Evolutionary conservation across 495 filamentous ascomycete species (phyloP).

Genomic region (Rostrohypoxylon terebratum): DNA sequence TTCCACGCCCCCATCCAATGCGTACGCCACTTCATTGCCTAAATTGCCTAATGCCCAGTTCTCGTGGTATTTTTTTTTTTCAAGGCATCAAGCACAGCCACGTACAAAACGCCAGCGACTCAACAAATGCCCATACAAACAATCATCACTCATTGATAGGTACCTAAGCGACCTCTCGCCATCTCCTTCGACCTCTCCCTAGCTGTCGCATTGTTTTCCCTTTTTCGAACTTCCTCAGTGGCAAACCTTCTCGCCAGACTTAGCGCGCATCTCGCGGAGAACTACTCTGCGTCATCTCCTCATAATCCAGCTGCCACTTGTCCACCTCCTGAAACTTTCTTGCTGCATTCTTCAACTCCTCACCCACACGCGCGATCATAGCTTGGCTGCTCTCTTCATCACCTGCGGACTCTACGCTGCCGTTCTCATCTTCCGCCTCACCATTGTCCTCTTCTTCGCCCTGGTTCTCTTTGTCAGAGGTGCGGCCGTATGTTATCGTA

Average conservation of each 20-base stretch:
- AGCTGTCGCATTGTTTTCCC: not conserved
- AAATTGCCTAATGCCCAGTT: not conserved
- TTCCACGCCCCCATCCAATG: slow-evolving; percentile 6
- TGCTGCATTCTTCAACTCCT: slow-evolving; percentile 60
- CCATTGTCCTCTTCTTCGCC: slow-evolving; percentile 37
- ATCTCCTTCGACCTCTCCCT: not conserved
- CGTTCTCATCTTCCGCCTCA: slow-evolving; percentile 38
- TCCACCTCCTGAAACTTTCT: slow-evolving; percentile 66
- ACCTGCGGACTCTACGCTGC: not conserved
- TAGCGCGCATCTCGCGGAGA: slow-evolving; percentile 53
- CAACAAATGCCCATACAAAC: slow-evolving; percentile 11
- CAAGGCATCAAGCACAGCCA: slow-evolving; percentile 15
- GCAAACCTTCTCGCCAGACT: slow-evolving; percentile 1
- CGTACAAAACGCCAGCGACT: slow-evolving; percentile 3
- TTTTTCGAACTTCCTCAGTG: not conserved
- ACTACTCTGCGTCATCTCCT: slow-evolving; percentile 55
- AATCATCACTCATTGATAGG: slow-evolving; percentile 27
- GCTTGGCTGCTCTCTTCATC: slow-evolving; percentile 47
- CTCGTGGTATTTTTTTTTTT: slow-evolving; percentile 1
- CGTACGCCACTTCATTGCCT: slow-evolving; percentile 13
- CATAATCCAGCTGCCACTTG: slow-evolving; percentile 62
- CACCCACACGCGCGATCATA: slow-evolving; percentile 44
- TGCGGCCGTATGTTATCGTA: slow-evolving; percentile 53
- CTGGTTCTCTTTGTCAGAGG: slow-evolving; percentile 60
- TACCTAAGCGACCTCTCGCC: slow-evolving; percentile 10